Evolutionary conservation across 441 rosid genomes (phyloP).

Genomic region (Sinapis alba): DNA sequence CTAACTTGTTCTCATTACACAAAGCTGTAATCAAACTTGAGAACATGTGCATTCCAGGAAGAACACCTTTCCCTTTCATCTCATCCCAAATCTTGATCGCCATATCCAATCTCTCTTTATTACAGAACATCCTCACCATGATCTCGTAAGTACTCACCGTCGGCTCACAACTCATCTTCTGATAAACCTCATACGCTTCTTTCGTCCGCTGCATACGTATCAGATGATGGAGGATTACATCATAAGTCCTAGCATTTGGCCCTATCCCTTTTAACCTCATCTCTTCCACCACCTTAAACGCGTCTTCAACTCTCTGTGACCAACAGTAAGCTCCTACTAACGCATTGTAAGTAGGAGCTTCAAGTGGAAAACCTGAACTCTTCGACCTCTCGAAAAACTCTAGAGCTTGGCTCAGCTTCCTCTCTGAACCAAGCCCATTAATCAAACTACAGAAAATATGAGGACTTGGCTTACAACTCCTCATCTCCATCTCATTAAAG

Average conservation of each 20-base stretch:
- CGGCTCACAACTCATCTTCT: conserved; percentile 68
- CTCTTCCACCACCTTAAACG: conserved; percentile 57
- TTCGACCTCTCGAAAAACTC: conserved; percentile 54
- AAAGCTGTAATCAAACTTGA: conserved; percentile 59
- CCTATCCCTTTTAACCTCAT: conserved; percentile 61
- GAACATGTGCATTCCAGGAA: conserved; percentile 91
- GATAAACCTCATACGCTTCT: conserved; percentile 63
- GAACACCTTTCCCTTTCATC: conserved; percentile 74
- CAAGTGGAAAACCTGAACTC: conserved; percentile 59
- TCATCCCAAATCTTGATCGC: conserved; percentile 67
- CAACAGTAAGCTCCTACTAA: conserved; percentile 77
- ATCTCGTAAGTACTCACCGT: conserved; percentile 80
- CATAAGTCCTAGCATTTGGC: conserved; percentile 76
- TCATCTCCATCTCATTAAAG: conserved; percentile 66
- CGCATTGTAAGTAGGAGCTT: conserved; percentile 81
- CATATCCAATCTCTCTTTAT: conserved; percentile 56
- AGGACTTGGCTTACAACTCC: conserved; percentile 63
- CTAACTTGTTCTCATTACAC: conserved; percentile 61
- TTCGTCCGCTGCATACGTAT: conserved; percentile 48
- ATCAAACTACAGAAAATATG: conserved; percentile 79
- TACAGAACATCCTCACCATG: conserved; percentile 80
- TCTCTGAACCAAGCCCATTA: conserved; percentile 73
- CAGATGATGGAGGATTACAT: conserved; percentile 75
- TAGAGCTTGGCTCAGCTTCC: conserved; percentile 62
- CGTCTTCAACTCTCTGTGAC: conserved; percentile 58